Base-by-base conservation (phyloP, 2,329 filamentous ascomycete species). In the Trichophyton mentagrophytes region DNA sequence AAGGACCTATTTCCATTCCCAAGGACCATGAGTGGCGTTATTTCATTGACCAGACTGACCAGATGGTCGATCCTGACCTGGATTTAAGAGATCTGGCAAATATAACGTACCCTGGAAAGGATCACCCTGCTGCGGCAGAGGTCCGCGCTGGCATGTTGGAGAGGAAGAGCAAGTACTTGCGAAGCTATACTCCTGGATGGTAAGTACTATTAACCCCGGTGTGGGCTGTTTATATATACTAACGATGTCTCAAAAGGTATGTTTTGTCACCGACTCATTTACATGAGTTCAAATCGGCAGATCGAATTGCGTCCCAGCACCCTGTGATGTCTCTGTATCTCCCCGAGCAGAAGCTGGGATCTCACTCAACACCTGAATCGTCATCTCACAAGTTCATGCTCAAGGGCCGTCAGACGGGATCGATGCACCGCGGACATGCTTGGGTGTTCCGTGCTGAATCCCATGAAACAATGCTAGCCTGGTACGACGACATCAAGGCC, bases 201-300 rank as follows among this genome's bases (percentile, higher is more conserved):
- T 92, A 78, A 75, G 86, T 77, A 13, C 46, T 61, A 30, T 57
- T 60, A 11, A 4, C 3, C 36, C 30, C 11, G 40, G 13, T 47
- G 5, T 15, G 11, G 22, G 13, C 44, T 30, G 25, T 22, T 25
- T 13, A 53, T 44, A 53, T 53, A 33, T n/a, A 53, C 49, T 53
- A 53, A 53, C 13, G 22, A 11, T 13, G 7, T 49, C 38, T n/a
- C 46, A 36, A 7, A 67, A 93, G 89, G 89, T 96, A 96, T 73
- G 90, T 97, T 56, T 79, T 99, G 66, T 96, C 93, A 67, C 89
- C 93, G 15, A 97, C 93, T 61, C 93, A 99, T 75, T 82, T 99
- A 22, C 93, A 99, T 77, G 93, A 99, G 75, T 99, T 97, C 82
- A 96, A 96, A 73, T 96, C 90, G n/a, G 90, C 90, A 66, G 92